Conservation (phyloP, 495 filamentous ascomycete species). For the Tuber calosporum region DNA sequence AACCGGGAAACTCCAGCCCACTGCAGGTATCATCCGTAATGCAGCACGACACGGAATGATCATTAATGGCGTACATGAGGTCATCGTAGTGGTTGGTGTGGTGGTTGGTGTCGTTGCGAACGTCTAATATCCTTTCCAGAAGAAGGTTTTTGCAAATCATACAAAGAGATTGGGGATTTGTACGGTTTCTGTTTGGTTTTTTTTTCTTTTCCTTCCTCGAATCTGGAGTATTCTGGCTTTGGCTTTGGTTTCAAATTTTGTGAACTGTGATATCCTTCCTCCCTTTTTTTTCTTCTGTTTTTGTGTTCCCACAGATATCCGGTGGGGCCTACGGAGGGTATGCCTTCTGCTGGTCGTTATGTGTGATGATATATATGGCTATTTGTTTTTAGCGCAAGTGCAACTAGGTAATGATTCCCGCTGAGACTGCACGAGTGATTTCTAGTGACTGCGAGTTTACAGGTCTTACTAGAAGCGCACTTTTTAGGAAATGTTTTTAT, state of each 20-base stretch:
- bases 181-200: not conserved
- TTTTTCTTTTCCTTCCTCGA: not conserved
- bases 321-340: not conserved
- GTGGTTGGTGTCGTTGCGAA: constrained; percentile 29
- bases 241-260: not conserved
- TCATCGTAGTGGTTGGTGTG: constrained; percentile 26
- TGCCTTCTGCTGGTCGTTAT: not conserved
- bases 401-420: not conserved
- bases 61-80: constrained; percentile 13
- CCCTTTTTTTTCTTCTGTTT: not conserved
- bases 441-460: not conserved
- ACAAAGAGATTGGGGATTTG: not conserved
- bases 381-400: not conserved
- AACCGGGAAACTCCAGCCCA: constrained; percentile 26
- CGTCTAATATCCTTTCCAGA: not conserved
- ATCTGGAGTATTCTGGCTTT: constrained; percentile 1
- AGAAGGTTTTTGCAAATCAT: not conserved
- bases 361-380: not conserved
- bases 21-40: constrained; percentile 9
- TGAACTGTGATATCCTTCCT: not conserved
- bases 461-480: no score
- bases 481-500: not conserved
- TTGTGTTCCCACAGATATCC: not conserved
- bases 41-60: constrained; percentile 1
- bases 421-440: not conserved